A percentile compares a stretch with the other conserved stretches of the same genome.
These are phyloP conservation scores for Fraxinus anomala DNA, from an alignment of 257 asterid genomes.

Conservation along the genomic window DNA sequence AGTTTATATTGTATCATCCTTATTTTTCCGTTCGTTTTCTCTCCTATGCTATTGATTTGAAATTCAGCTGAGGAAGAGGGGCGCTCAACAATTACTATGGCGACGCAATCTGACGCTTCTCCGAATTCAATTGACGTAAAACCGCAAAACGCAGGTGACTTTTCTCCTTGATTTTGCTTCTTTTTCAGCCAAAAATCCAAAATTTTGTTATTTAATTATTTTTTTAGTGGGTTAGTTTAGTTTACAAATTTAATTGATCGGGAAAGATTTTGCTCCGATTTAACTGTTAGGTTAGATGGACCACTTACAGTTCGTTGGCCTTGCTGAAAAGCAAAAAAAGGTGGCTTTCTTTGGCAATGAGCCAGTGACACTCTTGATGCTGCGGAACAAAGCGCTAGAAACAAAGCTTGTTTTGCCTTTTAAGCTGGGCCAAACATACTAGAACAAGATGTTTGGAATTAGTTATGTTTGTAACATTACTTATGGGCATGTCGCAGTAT, in stretches of 20 bases:
- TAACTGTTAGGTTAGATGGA: not conserved
- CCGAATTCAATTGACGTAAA: slow-evolving; percentile 48
- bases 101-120: slow-evolving; percentile 55
- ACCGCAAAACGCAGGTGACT: slow-evolving; percentile 56
- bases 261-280: slow-evolving; percentile 20
- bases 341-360: not conserved
- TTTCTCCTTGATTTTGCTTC: not conserved
- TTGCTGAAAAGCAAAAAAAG: slow-evolving; percentile 14
- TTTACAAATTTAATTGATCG: not conserved
- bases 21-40: not conserved
- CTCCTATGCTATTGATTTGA: not conserved
- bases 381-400: not conserved
- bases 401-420: not conserved
- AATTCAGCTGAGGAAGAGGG: not conserved
- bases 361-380: not conserved
- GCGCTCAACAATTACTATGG: slow-evolving; percentile 39
- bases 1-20: not conserved
- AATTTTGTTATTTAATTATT: not conserved
- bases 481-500: not conserved
- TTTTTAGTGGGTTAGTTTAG: not conserved
- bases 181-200: slow-evolving; percentile 6
- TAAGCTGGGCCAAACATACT: not conserved
- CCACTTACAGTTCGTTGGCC: not conserved
- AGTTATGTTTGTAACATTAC: not conserved
- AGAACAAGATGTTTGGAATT: slow-evolving; percentile 7